Conservation (phyloP, 352 stramenopile species). For the Globisporangium uncinulatum region DNA sequence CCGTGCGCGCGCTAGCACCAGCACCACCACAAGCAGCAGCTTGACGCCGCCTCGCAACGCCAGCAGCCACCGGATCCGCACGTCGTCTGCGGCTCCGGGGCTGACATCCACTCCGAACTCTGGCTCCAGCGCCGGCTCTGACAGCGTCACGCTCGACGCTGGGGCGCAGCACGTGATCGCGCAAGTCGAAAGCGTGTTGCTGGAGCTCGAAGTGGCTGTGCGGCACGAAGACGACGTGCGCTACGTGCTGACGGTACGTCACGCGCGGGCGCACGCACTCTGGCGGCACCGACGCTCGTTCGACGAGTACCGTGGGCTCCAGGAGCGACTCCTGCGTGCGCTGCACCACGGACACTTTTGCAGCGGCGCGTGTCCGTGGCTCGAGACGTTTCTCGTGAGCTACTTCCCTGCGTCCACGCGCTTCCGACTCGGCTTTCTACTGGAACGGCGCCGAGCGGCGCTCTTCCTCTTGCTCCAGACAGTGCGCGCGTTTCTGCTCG, state of each 20-base stretch:
- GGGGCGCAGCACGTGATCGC: not conserved
- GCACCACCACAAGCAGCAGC: not conserved
- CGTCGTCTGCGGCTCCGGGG: not conserved
- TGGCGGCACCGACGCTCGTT: conserved; percentile 7
- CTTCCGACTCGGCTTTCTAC: conserved; percentile 8
- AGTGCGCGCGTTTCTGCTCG: no score
- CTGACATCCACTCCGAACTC: not conserved
- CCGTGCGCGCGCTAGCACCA: not conserved
- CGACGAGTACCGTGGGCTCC: conserved; percentile 20
- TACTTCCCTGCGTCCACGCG: conserved; percentile 40
- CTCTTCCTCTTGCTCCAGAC: conserved; percentile 7
- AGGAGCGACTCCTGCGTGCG: conserved; percentile 23
- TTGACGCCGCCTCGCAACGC: not conserved
- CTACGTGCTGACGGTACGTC: conserved; percentile 10
- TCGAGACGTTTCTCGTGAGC: conserved; percentile 43
- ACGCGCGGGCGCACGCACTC: conserved; percentile 2
- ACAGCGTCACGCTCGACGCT: conserved; percentile 2
- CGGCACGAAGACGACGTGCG: conserved; percentile 7
- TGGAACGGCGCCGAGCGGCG: conserved; percentile 25
- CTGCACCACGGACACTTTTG: conserved; percentile 40
- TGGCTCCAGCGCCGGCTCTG: not conserved
- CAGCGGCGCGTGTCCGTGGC: conserved; percentile 39
- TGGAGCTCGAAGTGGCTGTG: conserved; percentile 5
- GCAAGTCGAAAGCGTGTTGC: conserved; percentile 5
- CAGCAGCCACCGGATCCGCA: not conserved